These are phyloP conservation scores for Phoenix dactylifera DNA, from an alignment of 176 grass and related monocot species.

Conservation along the genomic window DNA sequence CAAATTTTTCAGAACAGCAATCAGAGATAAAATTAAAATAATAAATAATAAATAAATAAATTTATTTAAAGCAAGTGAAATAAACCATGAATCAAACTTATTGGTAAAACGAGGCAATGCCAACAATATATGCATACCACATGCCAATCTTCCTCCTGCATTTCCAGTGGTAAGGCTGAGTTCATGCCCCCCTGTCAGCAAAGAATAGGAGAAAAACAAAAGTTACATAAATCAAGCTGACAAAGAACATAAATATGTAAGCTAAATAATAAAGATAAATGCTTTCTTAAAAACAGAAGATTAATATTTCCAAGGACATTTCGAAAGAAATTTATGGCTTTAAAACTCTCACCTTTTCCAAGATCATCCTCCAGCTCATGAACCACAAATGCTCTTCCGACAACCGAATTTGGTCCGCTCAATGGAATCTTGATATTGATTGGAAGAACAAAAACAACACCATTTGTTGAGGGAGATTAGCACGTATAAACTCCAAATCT, in stretches of 20 bases:
- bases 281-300: too few species aligned
- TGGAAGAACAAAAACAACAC: neutral
- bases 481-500: too few species aligned
- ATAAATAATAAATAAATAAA: too few species aligned
- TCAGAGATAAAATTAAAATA: too few species aligned
- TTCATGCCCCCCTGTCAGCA: constrained; percentile 68
- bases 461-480: too few species aligned
- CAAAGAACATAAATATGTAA: neutral
- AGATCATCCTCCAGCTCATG: constrained; percentile 98
- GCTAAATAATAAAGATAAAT: too few species aligned
- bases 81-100: too few species aligned
- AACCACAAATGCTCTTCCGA: constrained; percentile 96
- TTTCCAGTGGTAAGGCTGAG: constrained; percentile 95
- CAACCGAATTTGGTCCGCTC: constrained; percentile 67
- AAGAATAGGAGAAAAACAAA: neutral
- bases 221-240: neutral
- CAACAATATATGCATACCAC: constrained; percentile 32
- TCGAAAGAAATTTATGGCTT: too few species aligned
- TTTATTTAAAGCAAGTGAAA: too few species aligned
- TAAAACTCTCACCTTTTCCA: constrained; percentile 54
- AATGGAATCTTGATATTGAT: constrained; percentile 69
- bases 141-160: constrained; percentile 98
- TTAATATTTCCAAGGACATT: too few species aligned
- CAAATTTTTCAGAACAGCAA: too few species aligned
- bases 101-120: too few species aligned